These are phyloP conservation scores for Colletotrichum incanum DNA, from an alignment of 2,329 filamentous ascomycete genomes.

Conservation along the genomic window DNA sequence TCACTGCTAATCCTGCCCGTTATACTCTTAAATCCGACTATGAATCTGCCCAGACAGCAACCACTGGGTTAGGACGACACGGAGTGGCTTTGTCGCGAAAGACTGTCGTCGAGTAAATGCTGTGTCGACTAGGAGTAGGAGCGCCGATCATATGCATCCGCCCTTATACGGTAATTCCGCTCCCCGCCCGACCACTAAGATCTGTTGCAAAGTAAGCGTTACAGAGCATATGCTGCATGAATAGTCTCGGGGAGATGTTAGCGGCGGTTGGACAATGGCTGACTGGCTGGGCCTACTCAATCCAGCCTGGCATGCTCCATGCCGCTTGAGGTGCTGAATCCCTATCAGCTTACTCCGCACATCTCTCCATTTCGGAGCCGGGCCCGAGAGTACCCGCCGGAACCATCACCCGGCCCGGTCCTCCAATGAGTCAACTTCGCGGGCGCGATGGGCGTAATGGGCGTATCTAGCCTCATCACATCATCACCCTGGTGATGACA, in stretches of 20 bases:
- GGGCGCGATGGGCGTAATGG: slow-evolving; percentile 6
- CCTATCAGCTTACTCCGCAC: slow-evolving; percentile 13
- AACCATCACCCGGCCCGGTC: neutral
- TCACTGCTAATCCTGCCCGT: neutral
- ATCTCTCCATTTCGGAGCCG: neutral
- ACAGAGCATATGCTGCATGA: neutral
- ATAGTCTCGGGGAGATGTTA: neutral
- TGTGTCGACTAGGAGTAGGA: neutral
- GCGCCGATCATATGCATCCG: neutral
- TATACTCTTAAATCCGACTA: neutral
- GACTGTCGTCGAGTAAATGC: neutral
- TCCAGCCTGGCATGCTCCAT: slow-evolving; percentile 11
- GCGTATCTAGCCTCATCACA: neutral
- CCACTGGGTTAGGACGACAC: neutral
- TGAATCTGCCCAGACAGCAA: neutral
- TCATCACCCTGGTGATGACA: neutral
- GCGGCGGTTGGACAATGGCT: neutral
- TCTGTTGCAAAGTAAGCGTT: neutral
- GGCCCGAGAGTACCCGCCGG: slow-evolving; percentile 12
- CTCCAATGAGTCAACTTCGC: slow-evolving; percentile 20
- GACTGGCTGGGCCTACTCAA: slow-evolving; percentile 21
- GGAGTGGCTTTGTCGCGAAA: neutral
- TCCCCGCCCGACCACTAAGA: neutral
- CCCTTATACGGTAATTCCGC: slow-evolving; percentile 10
- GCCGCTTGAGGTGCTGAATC: slow-evolving; percentile 9